Conservation (phyloP, 176 grass and related monocot species). For the Hordeum marinum region DNA sequence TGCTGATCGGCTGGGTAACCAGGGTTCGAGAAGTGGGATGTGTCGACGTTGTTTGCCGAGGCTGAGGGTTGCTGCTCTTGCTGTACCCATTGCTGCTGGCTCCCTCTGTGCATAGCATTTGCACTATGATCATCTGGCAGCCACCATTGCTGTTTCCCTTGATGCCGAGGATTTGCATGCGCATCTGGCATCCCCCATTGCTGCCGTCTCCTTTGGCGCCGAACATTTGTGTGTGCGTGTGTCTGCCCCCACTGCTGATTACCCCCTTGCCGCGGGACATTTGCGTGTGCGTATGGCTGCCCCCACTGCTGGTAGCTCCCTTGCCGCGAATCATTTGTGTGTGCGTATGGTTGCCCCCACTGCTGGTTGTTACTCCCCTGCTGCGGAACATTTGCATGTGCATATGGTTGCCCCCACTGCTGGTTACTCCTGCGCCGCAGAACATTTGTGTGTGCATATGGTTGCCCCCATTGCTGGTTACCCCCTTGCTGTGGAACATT, state of each 20-base stretch:
- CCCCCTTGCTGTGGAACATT: background rate
- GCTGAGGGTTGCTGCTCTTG: background rate
- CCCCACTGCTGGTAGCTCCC: no score
- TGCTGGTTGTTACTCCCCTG: background rate
- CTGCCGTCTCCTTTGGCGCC: background rate
- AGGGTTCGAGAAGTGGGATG: conserved; percentile 3
- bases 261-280: background rate
- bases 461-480: background rate
- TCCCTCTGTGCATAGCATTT: background rate
- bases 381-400: background rate
- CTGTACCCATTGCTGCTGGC: background rate
- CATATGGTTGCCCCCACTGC: background rate
- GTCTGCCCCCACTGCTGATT: background rate
- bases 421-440: background rate
- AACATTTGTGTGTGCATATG: background rate
- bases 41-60: background rate
- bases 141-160: no score
- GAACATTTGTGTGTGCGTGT: background rate
- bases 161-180: background rate
- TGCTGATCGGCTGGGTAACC: background rate
- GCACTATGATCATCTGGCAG: no score
- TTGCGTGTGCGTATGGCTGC: background rate
- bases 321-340: no score
- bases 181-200: background rate
- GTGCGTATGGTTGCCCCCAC: background rate